Evolutionary conservation across 176 grass and related monocot genomes (phyloP).

Genomic region (Guadua angustifolia): DNA sequence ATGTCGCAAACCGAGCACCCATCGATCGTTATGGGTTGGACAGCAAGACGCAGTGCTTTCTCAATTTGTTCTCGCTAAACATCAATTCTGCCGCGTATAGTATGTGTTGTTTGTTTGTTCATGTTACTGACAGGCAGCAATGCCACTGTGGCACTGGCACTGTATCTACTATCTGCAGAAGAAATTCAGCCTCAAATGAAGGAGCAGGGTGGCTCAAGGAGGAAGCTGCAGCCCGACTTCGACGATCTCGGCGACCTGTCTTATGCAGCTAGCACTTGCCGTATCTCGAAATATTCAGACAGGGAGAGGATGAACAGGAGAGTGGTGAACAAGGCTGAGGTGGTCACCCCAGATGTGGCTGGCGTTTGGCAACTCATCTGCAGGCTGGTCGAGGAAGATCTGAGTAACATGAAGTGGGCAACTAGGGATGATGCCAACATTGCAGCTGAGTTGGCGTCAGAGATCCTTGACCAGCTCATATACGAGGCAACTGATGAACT

Average conservation of each 20-base stretch:
- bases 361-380: constrained; percentile 42
- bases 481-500: constrained; percentile 46
- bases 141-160: background rate
- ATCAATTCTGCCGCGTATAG: background rate
- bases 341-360: background rate
- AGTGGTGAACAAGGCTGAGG: constrained; percentile 12
- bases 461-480: constrained; percentile 50
- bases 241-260: background rate
- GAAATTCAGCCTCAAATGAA: constrained; percentile 6
- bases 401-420: constrained; percentile 37
- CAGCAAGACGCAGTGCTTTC: background rate
- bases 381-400: constrained; percentile 44
- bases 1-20: background rate
- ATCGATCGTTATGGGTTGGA: background rate
- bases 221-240: constrained; percentile 21
- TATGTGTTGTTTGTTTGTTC: background rate
- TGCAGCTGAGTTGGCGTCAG: constrained; percentile 25
- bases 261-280: background rate
- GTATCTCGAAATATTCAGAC: constrained; percentile 16
- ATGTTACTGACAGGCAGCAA: constrained; percentile 7
- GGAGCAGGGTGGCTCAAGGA: constrained; percentile 32
- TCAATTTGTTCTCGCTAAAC: background rate
- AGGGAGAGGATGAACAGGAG: constrained; percentile 25
- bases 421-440: background rate
- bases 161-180: constrained; percentile 29